Base-by-base conservation (phyloP, 2,329 filamentous ascomycete genomes). In the Arthrobotrys sinensis region DNA sequence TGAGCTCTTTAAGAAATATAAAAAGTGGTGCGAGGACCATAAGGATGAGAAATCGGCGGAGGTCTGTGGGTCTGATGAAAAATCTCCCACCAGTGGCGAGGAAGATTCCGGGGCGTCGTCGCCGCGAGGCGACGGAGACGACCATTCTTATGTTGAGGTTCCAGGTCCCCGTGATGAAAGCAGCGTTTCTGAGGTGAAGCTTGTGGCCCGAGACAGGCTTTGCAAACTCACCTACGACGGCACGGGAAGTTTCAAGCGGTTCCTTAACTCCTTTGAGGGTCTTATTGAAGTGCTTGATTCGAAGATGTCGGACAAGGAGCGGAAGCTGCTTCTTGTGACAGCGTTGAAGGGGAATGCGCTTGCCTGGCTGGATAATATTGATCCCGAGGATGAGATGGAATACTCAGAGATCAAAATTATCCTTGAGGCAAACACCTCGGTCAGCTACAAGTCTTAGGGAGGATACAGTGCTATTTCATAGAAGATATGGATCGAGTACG, bases 1-100 rank as follows among this genome's bases (percentile, higher is more conserved):
- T 52, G 86, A 91, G 79, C 85, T 97, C 34, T 97, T 93, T 92
- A 85, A 87, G 19, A 90, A 93, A 77, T 97, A 97, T 85, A 87
- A 85, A 32, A 82, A 84, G 72, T 79, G 80, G 80, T 70, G 46
- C 34, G 65, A 69, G 32, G 64, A 70, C 16, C 65, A 40, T 14
- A 50, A 55, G 19, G 66, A 62, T 6, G 57, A 66, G 32, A 28
- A 45, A 19, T 43, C 21, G n/a, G 34, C 24, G 8, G 53, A 65
- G 38, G 10, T 21, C 62, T 55, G 45, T 8, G 43, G 16, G 14
- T 32, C 55, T 34, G 46, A 6, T 21, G 11, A n/a, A 21, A 1
- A 65, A 1, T 60, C 70, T 16, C 55, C 72, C 8, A 14, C 5
- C 28, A 14, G 16, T 3, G 64, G 40, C 28, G 46, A 60, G 16